Conservation (phyloP, 192 early-diverging fungal species). For the Backusella mclennaniae region DNA sequence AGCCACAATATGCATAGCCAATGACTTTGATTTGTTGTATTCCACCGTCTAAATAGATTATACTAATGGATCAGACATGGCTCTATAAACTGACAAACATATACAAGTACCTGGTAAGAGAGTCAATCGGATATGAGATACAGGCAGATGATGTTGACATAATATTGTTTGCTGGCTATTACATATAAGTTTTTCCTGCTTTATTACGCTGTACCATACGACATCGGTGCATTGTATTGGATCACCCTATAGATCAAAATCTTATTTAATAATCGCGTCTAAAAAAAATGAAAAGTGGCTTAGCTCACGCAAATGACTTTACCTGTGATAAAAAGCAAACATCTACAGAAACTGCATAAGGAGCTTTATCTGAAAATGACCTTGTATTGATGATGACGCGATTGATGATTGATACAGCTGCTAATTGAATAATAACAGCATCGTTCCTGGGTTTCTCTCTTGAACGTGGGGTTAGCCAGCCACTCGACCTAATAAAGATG, state of each 20-base stretch:
- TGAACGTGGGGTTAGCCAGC: not conserved
- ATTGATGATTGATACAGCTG: not conserved
- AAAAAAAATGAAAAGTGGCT: not conserved
- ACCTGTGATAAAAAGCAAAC: not conserved
- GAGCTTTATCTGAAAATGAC: not conserved
- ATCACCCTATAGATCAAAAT: not conserved
- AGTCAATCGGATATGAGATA: not conserved
- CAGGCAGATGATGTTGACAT: not conserved
- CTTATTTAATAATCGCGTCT: not conserved
- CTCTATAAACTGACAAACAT: not conserved
- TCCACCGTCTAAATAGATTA: not conserved
- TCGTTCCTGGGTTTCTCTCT: not conserved
- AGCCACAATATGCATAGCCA: not conserved
- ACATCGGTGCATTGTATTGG: not conserved
- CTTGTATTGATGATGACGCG: not conserved
- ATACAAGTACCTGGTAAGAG: not conserved
- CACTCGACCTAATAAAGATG: not conserved
- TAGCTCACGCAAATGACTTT: not conserved
- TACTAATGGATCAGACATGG: not conserved
- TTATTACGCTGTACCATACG: not conserved
- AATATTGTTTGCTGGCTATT: not conserved
- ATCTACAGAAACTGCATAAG: not conserved
- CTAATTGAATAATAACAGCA: not conserved
- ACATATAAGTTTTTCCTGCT: not conserved
- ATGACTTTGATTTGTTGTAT: not conserved